Evolutionary conservation across 768 basidiomycete genomes (phyloP), one percentile per base, ranked within the genome.

Genomic region (Pleurotus eryngii): DNA sequence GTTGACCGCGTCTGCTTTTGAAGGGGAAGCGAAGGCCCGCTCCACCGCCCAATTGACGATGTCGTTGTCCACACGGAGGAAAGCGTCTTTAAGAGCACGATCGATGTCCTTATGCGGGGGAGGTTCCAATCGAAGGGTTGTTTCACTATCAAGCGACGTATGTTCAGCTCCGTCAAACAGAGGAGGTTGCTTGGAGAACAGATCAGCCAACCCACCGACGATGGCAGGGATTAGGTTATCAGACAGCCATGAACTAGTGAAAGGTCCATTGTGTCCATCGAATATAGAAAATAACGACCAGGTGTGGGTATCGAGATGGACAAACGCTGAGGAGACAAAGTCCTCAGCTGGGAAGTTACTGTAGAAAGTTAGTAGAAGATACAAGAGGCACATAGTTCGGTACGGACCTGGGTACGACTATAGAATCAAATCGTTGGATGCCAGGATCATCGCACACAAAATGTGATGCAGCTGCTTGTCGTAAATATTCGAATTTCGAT

Each of bases 51-150:
- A 66, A n/a, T 73, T 63, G 2, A 78, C 74, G 5, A 80, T 68
- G n/a, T 69, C 65, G 47, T 78, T 66, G 59, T 81, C 81, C 14
- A 81, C 58, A 4, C 59, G 57, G 6, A 65, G 49, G 63, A 80
- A 81, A 0, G 73, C 72, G 7, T 66, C 59, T 42, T 70, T 73
- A 56, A 81, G 67, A 11, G 71, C 64, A 2, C 60, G 58, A 49
- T 76, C 73, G 38, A 79, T 68, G 11, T 71, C 70, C 8, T 67
- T 63, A 4, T 35, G 30, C 2, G 63, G 51, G 1, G 66, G 57
- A 8, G 72, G 72, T 22, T n/a, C n/a, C 51, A 43, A 35, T 3
- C 8, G 49, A 8, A 11, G 27, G 1, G 35, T 17, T 14, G n/a
- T 27, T 17, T 30, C 26, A 22, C 22, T 30, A 38, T 37, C 49